phyloP scores from a whole-genome alignment of 176 grass and related monocot genomes.

The Musa troglodytarum region DNA sequence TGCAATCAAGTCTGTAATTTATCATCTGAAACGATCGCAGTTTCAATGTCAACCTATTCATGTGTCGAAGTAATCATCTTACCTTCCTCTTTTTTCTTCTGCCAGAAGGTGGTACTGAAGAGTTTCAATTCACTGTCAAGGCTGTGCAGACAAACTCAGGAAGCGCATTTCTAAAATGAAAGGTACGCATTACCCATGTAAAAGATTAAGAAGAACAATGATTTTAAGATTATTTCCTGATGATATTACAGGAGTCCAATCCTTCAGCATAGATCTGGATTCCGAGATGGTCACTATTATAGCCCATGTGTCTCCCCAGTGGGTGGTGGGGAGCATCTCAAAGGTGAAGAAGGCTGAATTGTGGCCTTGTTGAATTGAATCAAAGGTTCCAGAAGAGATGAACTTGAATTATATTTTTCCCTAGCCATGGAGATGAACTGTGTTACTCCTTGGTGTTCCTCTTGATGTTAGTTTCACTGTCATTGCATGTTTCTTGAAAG shows the following conservation, averaged over 20 bases:
- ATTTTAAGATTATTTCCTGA: not conserved
- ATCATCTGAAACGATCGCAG: too few species aligned
- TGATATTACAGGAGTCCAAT: not conserved
- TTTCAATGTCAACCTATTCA: too few species aligned
- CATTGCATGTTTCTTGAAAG: too few species aligned
- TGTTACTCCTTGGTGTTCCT: too few species aligned
- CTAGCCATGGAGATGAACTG: too few species aligned
- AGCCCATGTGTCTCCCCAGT: not conserved
- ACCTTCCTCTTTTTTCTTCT: too few species aligned
- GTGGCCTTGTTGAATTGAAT: not conserved
- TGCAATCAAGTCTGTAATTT: too few species aligned
- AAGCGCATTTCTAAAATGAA: not conserved
- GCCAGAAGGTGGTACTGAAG: not conserved
- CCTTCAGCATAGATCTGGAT: not conserved
- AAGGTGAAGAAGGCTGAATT: not conserved
- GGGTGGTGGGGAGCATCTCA: not conserved
- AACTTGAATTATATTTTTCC: too few species aligned
- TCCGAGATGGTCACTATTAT: not conserved
- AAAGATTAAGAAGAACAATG: not conserved
- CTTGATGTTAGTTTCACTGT: too few species aligned
- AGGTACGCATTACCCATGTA: not conserved
- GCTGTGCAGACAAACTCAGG: not conserved
- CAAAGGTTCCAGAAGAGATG: too few species aligned
- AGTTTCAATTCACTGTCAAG: not conserved
- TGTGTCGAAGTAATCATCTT: too few species aligned